Conservation (phyloP, 2,329 filamentous ascomycete genomes). For the Endocalyx cinctus region DNA sequence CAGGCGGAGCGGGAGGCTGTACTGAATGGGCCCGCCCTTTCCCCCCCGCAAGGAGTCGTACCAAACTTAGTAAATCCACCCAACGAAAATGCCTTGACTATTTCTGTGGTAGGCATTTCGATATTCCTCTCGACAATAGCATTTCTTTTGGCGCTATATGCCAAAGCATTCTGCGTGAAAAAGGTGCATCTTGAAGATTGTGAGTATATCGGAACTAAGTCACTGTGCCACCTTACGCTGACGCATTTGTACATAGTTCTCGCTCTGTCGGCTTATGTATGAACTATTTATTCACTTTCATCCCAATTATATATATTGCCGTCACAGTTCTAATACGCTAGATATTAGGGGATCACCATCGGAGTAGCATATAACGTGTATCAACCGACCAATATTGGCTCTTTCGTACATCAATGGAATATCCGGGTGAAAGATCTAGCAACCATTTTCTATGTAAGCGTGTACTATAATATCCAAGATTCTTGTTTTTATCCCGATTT, state of each 20-base stretch:
- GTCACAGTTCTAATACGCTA: neutral
- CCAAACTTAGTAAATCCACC: slow-evolving; percentile 9
- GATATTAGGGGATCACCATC: slow-evolving; percentile 3
- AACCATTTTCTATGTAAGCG: slow-evolving; percentile 7
- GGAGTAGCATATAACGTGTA: slow-evolving; percentile 1
- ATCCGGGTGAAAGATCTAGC: slow-evolving; percentile 6
- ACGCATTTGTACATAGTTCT: slow-evolving; percentile 1
- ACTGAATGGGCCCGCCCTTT: slow-evolving; percentile 8
- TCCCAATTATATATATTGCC: slow-evolving; percentile 1
- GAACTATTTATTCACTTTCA: neutral
- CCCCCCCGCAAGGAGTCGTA: slow-evolving; percentile 4
- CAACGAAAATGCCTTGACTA: slow-evolving; percentile 3
- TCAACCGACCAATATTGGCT: neutral
- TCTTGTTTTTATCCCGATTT: neutral
- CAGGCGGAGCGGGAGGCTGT: slow-evolving; percentile 1
- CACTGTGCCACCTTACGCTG: neutral
- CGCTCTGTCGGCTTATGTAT: slow-evolving; percentile 6
- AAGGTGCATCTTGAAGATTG: slow-evolving; percentile 9
- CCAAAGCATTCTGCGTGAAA: slow-evolving; percentile 3
- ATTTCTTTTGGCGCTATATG: slow-evolving; percentile 4
- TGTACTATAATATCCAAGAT: neutral
- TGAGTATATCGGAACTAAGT: neutral
- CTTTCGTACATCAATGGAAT: slow-evolving; percentile 12
- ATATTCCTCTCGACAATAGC: slow-evolving; percentile 5
- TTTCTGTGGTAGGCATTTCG: slow-evolving; percentile 3